Conservation (phyloP, 371 early-diverging fungal species). For the Actinomortierella wolfii region DNA sequence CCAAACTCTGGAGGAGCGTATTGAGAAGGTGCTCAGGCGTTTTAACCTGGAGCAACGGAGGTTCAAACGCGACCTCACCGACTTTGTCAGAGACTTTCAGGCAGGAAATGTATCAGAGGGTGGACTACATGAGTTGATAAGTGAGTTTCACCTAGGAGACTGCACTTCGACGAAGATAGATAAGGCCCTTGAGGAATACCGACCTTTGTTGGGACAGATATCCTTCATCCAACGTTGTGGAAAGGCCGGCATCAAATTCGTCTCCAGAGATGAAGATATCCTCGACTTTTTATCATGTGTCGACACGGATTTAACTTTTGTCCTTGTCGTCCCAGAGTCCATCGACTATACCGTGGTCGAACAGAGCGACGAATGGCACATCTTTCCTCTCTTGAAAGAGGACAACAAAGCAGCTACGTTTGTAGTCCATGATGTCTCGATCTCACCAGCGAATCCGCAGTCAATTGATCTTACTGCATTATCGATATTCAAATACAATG, state of each 20-base stretch:
- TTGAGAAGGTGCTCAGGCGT: too few relatives aligned
- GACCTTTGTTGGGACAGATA: constrained; percentile 8
- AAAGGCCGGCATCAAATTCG: constrained; percentile 16
- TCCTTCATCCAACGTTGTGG: constrained; percentile 20
- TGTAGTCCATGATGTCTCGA: constrained; percentile 16
- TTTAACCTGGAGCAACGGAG: too few relatives aligned
- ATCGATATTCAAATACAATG: constrained; percentile 15
- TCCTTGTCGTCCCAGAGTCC: constrained; percentile 20
- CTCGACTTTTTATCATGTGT: constrained; percentile 8
- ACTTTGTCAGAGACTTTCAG: too few relatives aligned
- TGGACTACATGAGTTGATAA: constrained; percentile 8
- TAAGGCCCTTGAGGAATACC: constrained; percentile 14
- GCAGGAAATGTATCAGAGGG: constrained; percentile 7
- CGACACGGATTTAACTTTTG: constrained; percentile 8
- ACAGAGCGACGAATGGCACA: constrained; percentile 16
- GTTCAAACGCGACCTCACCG: too few relatives aligned
- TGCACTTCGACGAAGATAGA: constrained; percentile 21
- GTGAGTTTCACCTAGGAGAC: constrained; percentile 13
- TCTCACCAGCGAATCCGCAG: constrained; percentile 12
- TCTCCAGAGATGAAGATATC: constrained; percentile 13
- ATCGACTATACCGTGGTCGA: constrained; percentile 17
- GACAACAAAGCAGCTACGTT: constrained; percentile 13
- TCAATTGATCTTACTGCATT: constrained; percentile 11
- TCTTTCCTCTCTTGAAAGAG: constrained; percentile 16
- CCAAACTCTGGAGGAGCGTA: too few relatives aligned